Conservation (phyloP, 1,139 yeast species). For the Meyerozyma sp. region DNA sequence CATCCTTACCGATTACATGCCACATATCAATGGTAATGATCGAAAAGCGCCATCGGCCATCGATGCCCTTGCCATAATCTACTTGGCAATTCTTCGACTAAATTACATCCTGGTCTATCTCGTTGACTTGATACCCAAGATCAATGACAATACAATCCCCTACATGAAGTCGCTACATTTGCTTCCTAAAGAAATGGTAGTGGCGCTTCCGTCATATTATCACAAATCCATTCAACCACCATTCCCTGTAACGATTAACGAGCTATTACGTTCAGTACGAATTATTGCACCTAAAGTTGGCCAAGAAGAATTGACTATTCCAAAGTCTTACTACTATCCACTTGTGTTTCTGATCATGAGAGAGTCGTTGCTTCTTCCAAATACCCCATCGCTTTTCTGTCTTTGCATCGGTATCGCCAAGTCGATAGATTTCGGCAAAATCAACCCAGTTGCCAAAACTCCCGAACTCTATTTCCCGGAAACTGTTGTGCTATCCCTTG, state of each 20-base stretch:
- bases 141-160: slow-evolving; percentile 32
- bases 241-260: slow-evolving; percentile 3
- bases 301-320: slow-evolving; percentile 6
- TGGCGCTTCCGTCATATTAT: slow-evolving; percentile 20
- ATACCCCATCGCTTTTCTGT: slow-evolving; percentile 24
- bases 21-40: slow-evolving; percentile 7
- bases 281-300: slow-evolving; percentile 1
- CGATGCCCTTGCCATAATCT: slow-evolving; percentile 34
- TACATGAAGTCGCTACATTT: slow-evolving; percentile 27
- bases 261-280: slow-evolving; percentile 3
- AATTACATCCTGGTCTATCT: slow-evolving; percentile 33
- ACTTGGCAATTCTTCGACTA: slow-evolving; percentile 29
- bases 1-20: neutral
- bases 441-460: slow-evolving; percentile 1
- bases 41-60: slow-evolving; percentile 14
- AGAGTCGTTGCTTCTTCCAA: slow-evolving; percentile 26
- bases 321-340: slow-evolving; percentile 29
- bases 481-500: slow-evolving; percentile 18
- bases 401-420: slow-evolving; percentile 12
- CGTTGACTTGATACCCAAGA: slow-evolving; percentile 25
- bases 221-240: slow-evolving; percentile 23
- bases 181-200: slow-evolving; percentile 20
- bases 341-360: slow-evolving; percentile 23
- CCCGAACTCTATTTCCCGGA: slow-evolving; percentile 23
- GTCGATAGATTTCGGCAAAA: slow-evolving; percentile 4